Base-by-base conservation (phyloP, 805 yeast genomes). In the Wickerhamomyces hampshirensis region DNA sequence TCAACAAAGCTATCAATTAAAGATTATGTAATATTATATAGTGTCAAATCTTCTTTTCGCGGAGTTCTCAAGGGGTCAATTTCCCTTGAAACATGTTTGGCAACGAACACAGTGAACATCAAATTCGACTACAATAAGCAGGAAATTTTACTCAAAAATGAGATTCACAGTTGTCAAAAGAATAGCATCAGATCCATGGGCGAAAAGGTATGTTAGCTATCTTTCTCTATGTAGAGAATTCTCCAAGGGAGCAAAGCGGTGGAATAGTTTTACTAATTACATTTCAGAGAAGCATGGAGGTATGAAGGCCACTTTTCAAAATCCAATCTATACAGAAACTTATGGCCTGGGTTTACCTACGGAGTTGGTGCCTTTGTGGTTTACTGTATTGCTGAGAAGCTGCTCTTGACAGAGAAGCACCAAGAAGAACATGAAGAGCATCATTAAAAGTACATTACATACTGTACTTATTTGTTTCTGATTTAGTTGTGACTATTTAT, bases 201-300 rank as follows among this genome's bases (percentile, higher is more conserved):
- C 74, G 31, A 58, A 63, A 54, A 59, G 68, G 73, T 67, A 52
- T 49, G 35, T 30, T 9, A 9, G 11, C 15, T n/a, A 5, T 30
- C 17, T 21, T 11, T 4, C 7, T 14, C 14, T 24, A 10, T 23
- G 29, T 15, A 13, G 6, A 13, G 24, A n/a, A 5, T 16, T 16
- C 18, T 23, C 15, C 18, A 12, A 15, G 15, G 30, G 16, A 26
- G n/a, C n/a, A n/a, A n/a, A n/a, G n/a, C n/a, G n/a, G n/a, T n/a
- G n/a, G n/a, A n/a, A n/a, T n/a, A n/a, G n/a, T n/a, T n/a, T n/a
- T n/a, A n/a, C n/a, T n/a, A n/a, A n/a, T n/a, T n/a, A n/a, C n/a
- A n/a, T n/a, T n/a, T n/a, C 46, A 80, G 94, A 71, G 95, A 85
- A 59, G 93, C 94, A 31, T 85, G 95, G 95, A 80, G 95, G 70